Percentiles rank a stretch among this genome's conserved stretches.
Conservation (phyloP, 2,329 filamentous ascomycete species). For the Colletotrichum tamarilloi region DNA sequence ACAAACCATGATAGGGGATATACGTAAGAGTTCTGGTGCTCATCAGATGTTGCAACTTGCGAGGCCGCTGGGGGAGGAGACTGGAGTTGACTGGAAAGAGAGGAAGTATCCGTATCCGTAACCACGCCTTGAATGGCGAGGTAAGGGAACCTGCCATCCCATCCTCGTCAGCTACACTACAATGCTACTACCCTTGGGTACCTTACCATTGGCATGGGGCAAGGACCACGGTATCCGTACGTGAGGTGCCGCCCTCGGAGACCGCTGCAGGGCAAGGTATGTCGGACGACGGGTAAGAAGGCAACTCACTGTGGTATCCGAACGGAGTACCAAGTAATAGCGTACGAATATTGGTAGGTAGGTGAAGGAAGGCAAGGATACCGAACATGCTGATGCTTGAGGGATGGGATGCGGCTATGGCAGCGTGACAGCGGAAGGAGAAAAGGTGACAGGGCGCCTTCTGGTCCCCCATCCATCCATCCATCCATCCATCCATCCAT, state of each 20-base stretch:
- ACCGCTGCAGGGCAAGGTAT: not conserved
- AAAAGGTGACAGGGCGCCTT: not conserved
- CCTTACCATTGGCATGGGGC: too few species aligned
- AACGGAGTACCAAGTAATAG: too few species aligned
- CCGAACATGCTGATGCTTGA: not conserved
- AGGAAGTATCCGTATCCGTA: too few species aligned
- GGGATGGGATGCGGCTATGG: not conserved
- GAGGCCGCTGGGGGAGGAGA: not conserved
- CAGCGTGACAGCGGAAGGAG: conserved; percentile 14
- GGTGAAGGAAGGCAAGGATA: not conserved
- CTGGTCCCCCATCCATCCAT: not conserved
- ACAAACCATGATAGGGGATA: not conserved
- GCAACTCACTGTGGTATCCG: not conserved
- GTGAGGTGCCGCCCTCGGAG: not conserved
- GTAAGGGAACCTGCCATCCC: not conserved
- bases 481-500: not conserved
- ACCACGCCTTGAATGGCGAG: too few species aligned
- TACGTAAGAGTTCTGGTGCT: not conserved
- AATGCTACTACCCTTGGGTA: not conserved
- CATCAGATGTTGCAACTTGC: not conserved
- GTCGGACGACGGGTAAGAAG: not conserved
- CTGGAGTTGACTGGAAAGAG: not conserved
- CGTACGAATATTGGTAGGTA: not conserved
- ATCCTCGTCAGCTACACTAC: not conserved
- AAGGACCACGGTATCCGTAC: not conserved